Evolutionary conservation across 208 protist species (phyloP), one percentile per base, ranked within the genome.

Genomic region (Crithidia mellificae): DNA sequence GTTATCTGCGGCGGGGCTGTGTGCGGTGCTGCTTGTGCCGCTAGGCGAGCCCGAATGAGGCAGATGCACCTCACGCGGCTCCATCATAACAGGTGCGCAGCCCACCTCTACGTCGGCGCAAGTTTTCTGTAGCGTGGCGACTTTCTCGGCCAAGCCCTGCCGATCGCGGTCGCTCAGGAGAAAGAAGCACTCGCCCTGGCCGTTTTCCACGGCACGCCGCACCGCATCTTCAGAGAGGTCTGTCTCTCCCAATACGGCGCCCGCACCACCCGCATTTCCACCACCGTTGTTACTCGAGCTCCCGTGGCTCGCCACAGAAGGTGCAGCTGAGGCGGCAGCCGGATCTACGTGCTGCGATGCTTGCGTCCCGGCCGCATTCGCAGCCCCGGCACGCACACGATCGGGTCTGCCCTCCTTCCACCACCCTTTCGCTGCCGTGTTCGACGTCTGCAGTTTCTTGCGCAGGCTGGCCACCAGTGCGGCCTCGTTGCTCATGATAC

Each of bases 181-280:
- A 22, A 88, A 72, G 66, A 93, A 92, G 27, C 80, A 85, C 66
- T 95, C 87, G 6, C 85, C 85, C 51, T 93, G 85, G 17, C 81
- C 87, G 25, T 74, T 70, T 22, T 84, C 76, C 6, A 91, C 64
- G 7, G 65, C 70, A 6, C 36, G 61, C 6, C 44, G 39, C 17
- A 95, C 47, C 9, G 76, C 83, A 0, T 47, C 63, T 6, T 59
- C 59, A 30, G 74, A 81, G 22, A 95, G 22, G 47, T 92, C 81
- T 0, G 58, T 63, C 47, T 74, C 68, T 11, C 69, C 78, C 34
- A 80, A 47, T 6, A 24, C 19, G 0, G 39, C 54, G 17, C 3
- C 32, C 6, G 36, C 36, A 12, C 36, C 12, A 41, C 12, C 34
- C 34, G 34, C 11, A 38, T 11, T 11, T 11, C 7, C 11, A 15